Evolutionary conservation across 345 rosid genomes (phyloP).

Genomic region (Noccaea caerulescens): DNA sequence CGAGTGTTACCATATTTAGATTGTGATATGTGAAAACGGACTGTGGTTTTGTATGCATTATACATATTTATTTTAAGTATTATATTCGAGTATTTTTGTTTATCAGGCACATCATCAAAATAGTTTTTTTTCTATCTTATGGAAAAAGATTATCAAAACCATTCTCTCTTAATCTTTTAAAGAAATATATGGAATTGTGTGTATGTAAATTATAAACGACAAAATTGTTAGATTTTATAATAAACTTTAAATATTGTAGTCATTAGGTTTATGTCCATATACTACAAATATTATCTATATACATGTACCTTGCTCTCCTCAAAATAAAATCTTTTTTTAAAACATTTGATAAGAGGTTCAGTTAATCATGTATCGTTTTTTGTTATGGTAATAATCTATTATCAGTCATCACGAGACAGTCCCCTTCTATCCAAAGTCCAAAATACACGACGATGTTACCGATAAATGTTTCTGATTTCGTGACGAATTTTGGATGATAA

Average conservation of each 20-base stretch:
- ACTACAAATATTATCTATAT: neutral
- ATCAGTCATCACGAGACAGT: conserved; percentile 16
- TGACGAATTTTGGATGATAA: conserved; percentile 29
- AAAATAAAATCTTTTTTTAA: neutral
- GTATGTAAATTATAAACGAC: too few species aligned
- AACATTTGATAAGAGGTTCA: conserved; percentile 15
- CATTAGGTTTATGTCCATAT: neutral
- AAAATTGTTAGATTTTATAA: neutral
- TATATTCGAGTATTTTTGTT: conserved; percentile 2
- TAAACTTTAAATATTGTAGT: neutral
- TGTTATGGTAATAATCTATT: neutral
- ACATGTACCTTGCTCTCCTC: conserved; percentile 2
- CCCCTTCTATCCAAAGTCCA: conserved; percentile 22
- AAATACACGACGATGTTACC: conserved; percentile 36
- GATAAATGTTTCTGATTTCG: conserved; percentile 31
- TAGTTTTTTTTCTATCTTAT: neutral
- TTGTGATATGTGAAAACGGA: conserved; percentile 13
- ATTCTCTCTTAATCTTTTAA: neutral
- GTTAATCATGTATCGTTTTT: conserved; percentile 29
- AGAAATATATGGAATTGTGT: too few species aligned
- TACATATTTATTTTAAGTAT: neutral
- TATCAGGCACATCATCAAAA: neutral
- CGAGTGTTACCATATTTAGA: neutral
- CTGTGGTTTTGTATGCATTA: conserved; percentile 3
- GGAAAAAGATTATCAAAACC: neutral